Evolutionary conservation across 306 rosid species (phyloP), one percentile per base, ranked within the genome.

Genomic region (Crataegus laevigata): DNA sequence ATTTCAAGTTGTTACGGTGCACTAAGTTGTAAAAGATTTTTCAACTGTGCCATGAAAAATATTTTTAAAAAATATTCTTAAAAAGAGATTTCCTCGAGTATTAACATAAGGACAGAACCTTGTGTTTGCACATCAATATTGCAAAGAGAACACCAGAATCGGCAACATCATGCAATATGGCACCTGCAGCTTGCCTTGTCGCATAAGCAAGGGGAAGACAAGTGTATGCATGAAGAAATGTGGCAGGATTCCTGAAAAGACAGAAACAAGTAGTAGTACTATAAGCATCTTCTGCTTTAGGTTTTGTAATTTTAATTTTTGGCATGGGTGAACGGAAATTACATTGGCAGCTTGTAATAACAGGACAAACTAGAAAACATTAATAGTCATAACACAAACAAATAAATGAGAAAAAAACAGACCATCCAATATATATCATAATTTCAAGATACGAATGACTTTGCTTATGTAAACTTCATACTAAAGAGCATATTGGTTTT

Each of bases 91-190:
- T 26, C 21, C 64, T 11, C 29, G 26, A 28, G 19, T 54, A 72
- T 36, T 15, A 76, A 40, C 51, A 55, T 6, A 54, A 36, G 52
- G 74, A 18, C 68, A 40, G 50, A 63, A 93, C 98, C 97, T 91
- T 93, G 82, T 93, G 91, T 80, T 87, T 89, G 89, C 94, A 91
- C 98, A 93, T 91, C 82, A 93, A 86, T 77, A 93, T 87, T 81
- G 98, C 96, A 83, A 93, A 93, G 43, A 91, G 89, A 69, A 91
- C 96, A 79, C 97, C 96, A 17, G 97, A 93, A 89, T 89, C 98
- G 17, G 91, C 94, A 86, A 89, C 87, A 14, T 93, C 97, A 77
- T 93, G 98, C 89, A 93, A 88, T 80, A 93, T 84, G 72, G 96
- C 94, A 84, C 87, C 91, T 50, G 96, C 98, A 79, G 98, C 97